A percentile compares a stretch with the other conserved stretches of the same genome.
Evolutionary conservation across 2,329 filamentous ascomycete species (phyloP).

Genomic region (Penicillium frequentans): DNA sequence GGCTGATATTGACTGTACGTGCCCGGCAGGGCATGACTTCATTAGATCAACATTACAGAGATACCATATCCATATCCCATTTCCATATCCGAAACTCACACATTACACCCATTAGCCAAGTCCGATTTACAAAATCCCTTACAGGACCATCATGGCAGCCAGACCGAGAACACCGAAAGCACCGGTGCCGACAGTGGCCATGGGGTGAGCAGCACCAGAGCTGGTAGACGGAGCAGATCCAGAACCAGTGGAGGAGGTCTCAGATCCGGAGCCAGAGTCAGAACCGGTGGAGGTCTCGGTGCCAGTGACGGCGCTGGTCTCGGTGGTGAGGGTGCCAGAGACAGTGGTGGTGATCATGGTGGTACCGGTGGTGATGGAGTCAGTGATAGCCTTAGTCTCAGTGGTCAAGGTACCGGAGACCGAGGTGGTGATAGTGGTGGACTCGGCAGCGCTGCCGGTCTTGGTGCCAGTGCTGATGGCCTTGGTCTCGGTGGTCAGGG

Average conservation of each 20-base stretch:
- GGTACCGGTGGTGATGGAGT: constrained; percentile 9
- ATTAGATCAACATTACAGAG: constrained; percentile 19
- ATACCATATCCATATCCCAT: not conserved
- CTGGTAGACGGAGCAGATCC: constrained; percentile 15
- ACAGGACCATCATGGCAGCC: constrained; percentile 44
- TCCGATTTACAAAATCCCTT: constrained; percentile 7
- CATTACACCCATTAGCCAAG: constrained; percentile 3
- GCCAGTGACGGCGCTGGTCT: constrained; percentile 5
- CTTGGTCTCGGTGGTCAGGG: constrained; percentile 4
- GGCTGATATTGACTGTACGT: not conserved
- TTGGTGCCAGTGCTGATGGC: constrained; percentile 6
- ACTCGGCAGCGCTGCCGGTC: constrained; percentile 2
- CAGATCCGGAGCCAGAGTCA: constrained; percentile 11
- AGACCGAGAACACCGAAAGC: constrained; percentile 43
- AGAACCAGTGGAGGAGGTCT: constrained; percentile 7
- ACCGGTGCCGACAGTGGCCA: constrained; percentile 32
- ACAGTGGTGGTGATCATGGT: constrained; percentile 8
- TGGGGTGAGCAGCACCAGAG: constrained; percentile 28
- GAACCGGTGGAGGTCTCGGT: constrained; percentile 11
- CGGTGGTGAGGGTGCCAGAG: constrained; percentile 8
- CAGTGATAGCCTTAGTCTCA: constrained; percentile 25
- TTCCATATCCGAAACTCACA: constrained; percentile 15
- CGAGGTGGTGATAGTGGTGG: not conserved
- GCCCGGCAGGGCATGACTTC: constrained; percentile 14
- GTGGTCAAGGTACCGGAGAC: constrained; percentile 18